phyloP scores from a whole-genome alignment of 1,139 yeast species.

The Oligophagozyma castellii region DNA sequence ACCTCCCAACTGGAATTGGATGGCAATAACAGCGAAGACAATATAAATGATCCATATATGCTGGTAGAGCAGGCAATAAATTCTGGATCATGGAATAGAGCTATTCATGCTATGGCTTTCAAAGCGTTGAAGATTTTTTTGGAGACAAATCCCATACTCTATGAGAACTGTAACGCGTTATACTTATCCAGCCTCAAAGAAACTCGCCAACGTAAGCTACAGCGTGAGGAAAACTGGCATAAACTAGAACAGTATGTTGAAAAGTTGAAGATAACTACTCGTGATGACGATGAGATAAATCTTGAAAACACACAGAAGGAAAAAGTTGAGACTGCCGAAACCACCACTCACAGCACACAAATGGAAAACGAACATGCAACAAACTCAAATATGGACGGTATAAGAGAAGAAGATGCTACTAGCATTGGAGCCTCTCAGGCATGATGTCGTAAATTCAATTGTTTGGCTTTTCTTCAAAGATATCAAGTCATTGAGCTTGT shows the following conservation, averaged over 20 bases:
- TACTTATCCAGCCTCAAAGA: conserved; percentile 37
- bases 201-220: conserved; percentile 25
- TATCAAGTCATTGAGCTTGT: no score
- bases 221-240: conserved; percentile 65
- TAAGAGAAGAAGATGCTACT: no score
- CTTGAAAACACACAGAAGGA: no score
- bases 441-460: no score
- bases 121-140: conserved; percentile 84
- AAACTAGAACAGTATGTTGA: conserved; percentile 51
- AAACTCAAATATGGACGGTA: no score
- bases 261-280: conserved; percentile 22
- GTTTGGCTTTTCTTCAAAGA: no score
- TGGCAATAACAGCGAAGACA: conserved; percentile 26
- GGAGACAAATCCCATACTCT: conserved; percentile 85
- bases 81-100: conserved; percentile 64
- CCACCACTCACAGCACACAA: no score
- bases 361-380: no score
- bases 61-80: conserved; percentile 27
- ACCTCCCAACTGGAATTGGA: conserved; percentile 38
- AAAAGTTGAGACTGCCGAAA: no score
- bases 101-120: conserved; percentile 81
- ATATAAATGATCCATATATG: conserved; percentile 24
- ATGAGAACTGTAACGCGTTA: conserved; percentile 81
- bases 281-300: no score
- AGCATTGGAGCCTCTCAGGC: no score